Base-by-base conservation (phyloP, 345 rosid species). In the Sisymbrium irio region DNA sequence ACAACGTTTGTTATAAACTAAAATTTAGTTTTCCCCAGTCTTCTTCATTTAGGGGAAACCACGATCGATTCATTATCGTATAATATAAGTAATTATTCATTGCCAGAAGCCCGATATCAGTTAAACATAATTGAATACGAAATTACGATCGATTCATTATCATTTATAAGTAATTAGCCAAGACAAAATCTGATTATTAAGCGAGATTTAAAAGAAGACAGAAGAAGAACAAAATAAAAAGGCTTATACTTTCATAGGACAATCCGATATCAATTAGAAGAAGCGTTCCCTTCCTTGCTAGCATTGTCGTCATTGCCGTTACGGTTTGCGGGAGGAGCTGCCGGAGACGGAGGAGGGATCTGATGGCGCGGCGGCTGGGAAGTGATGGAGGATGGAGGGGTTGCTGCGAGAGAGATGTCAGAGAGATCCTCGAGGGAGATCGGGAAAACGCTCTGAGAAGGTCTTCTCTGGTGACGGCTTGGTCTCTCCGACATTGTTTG, bases 401-500 rank as follows among this genome's bases (percentile, higher is more conserved):
- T 56, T 11, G 54, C 19, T 7, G 49, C 7, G 49, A 65, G 45
- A 41, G 77, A 65, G 59, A 77, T 41, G 22, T 77, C 73, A 4
- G 80, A 49, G 3, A 77, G 68, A 65, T 77, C 77, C 12, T 77
- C 80, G 9, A 71, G 56, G 9, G 72, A 57, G 69, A 77, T 64
- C 37, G 72, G 58, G 0, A 63, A 69, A 39, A 75, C 58, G 25
- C 58, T 77, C 36, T 77, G 80, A 59, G 80, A 77, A 58, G 72
- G 80, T 66, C 77, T 77, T 58, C 80, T 65, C 50, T 77, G 69
- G 57, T 77, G 80, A 50, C 80, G 73, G 32, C 33, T 72, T 71
- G 80, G 80, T 72, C 77, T 65, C 47, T 77, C 80, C 51, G 80
- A 77, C 80, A 77, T 77, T 72, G 42, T 64, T 27, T 56, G 18